Conservation (phyloP, 78 protist genomes). For the Protostelium mycophagum region DNA sequence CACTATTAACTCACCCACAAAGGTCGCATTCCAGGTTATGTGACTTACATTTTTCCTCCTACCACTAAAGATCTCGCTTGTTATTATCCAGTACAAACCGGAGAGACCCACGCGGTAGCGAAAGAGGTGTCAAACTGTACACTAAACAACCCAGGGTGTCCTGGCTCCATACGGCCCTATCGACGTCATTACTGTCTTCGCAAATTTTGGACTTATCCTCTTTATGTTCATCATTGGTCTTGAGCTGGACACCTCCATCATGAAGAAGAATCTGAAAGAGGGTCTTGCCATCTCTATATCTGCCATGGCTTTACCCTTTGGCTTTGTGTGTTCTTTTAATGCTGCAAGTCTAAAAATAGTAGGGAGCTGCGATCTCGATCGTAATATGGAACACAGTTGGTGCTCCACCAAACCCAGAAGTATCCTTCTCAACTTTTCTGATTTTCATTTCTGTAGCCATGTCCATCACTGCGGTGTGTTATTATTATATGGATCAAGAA, state of each 20-base stretch:
- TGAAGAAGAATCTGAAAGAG: constrained; percentile 30
- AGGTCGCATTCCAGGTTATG: constrained; percentile 6
- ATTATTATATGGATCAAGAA: too few relatives aligned
- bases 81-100: not conserved
- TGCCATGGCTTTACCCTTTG: constrained; percentile 58
- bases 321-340: not conserved
- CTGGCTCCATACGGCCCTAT: not conserved
- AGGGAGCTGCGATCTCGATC: constrained; percentile 54
- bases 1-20: not conserved
- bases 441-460: constrained; percentile 66
- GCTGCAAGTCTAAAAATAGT: not conserved
- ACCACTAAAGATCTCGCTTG: not conserved
- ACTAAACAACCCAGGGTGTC: not conserved
- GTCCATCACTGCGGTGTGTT: constrained; percentile 55
- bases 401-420: not conserved
- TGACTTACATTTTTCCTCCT: not conserved
- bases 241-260: constrained; percentile 44
- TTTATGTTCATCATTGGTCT: constrained; percentile 72
- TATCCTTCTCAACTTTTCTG: constrained; percentile 29
- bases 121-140: not conserved
- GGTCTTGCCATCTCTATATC: constrained; percentile 36
- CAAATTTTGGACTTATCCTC: constrained; percentile 61
- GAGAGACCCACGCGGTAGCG: not conserved
- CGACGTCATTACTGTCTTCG: constrained; percentile 34
- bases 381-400: not conserved